A percentile compares a stretch with the other conserved stretches of the same genome.
Evolutionary conservation across 2,329 filamentous ascomycete genomes (phyloP).

Genomic region (Verticillium nubilum): DNA sequence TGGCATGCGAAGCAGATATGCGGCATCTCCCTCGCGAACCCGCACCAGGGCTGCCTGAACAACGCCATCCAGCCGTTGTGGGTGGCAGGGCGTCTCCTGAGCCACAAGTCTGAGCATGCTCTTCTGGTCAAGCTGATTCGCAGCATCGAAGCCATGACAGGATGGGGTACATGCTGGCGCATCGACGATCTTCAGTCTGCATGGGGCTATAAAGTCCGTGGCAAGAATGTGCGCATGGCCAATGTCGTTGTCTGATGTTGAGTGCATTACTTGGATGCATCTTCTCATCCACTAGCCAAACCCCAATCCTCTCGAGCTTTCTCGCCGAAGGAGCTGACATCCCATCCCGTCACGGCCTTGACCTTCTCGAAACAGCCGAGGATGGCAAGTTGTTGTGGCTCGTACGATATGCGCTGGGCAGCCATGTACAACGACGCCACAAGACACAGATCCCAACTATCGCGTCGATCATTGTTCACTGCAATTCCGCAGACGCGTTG

Average conservation of each 20-base stretch:
- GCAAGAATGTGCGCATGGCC: neutral
- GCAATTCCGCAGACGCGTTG: conserved; percentile 43
- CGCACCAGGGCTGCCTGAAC: conserved; percentile 48
- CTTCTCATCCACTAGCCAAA: neutral
- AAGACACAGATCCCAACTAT: conserved; percentile 43
- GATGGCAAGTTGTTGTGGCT: conserved; percentile 37
- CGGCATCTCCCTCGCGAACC: conserved; percentile 50
- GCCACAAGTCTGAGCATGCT: conserved; percentile 38
- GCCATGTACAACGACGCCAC: conserved; percentile 39
- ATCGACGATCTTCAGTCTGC: conserved; percentile 41
- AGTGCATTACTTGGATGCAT: neutral
- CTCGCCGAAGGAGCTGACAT: conserved; percentile 16
- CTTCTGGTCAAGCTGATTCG: conserved; percentile 37
- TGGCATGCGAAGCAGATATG: conserved; percentile 53
- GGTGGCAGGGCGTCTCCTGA: conserved; percentile 49
- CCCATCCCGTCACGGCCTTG: conserved; percentile 35
- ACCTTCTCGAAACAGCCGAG: conserved; percentile 31
- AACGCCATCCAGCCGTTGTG: conserved; percentile 54
- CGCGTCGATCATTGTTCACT: conserved; percentile 36
- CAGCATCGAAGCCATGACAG: conserved; percentile 44
- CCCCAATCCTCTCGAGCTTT: conserved; percentile 22
- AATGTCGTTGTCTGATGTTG: neutral
- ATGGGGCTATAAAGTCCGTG: conserved; percentile 29
- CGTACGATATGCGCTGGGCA: conserved; percentile 40
- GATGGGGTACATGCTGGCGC: conserved; percentile 50